Conservation (phyloP, 306 rosid genomes). For the Fagus crenata region DNA sequence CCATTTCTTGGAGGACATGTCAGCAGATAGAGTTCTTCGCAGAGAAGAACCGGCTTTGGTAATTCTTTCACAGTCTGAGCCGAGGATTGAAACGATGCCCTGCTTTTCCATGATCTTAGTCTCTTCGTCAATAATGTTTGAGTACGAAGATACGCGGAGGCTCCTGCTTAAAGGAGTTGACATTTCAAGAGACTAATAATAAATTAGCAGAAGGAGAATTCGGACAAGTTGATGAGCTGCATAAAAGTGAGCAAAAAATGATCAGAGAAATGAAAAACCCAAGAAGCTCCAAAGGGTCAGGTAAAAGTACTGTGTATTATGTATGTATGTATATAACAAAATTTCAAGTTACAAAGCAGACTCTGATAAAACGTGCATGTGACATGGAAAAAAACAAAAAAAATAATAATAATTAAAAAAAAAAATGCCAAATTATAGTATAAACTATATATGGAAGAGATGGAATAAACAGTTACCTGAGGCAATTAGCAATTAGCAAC, state of each 20-base stretch:
- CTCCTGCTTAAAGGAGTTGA: constrained; percentile 36
- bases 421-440: too few relatives aligned
- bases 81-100: constrained; percentile 69
- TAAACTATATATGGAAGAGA: neutral
- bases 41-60: constrained; percentile 45
- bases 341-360: constrained; percentile 40
- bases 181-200: constrained; percentile 21
- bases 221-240: constrained; percentile 36
- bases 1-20: constrained; percentile 90
- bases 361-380: constrained; percentile 30
- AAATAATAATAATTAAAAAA: too few relatives aligned
- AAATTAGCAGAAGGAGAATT: constrained; percentile 1
- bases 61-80: constrained; percentile 38
- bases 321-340: neutral
- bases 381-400: constrained; percentile 15
- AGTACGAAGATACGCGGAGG: constrained; percentile 24
- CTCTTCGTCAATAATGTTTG: constrained; percentile 34
- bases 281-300: neutral
- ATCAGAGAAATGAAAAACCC: constrained; percentile 3
- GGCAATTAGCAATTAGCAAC: constrained; percentile 14
- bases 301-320: neutral
- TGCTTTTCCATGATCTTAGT: constrained; percentile 38
- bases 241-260: constrained; percentile 7
- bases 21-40: constrained; percentile 80
- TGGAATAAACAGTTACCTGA: constrained; percentile 33